Evolutionary conservation across 176 grass and related monocot genomes (phyloP), one percentile per base, ranked within the genome.

Genomic region (Zea luxurians): DNA sequence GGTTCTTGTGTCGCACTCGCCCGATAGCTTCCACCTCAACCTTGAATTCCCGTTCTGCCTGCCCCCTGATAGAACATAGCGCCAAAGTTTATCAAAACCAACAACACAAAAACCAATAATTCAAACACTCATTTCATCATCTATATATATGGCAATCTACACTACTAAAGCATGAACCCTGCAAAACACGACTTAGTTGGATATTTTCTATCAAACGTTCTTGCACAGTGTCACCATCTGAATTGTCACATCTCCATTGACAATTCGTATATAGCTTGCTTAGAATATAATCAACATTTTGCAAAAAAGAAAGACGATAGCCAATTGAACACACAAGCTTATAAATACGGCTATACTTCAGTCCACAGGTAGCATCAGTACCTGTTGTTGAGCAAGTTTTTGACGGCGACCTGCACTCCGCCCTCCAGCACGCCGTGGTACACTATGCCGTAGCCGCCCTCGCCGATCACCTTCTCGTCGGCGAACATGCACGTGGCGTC

Each of bases 1-100:
- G 82, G 78, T 99, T 99, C 78, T 99, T 99, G 87, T 99, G 96
- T 41, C 96, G 90, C 80, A 92, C 96, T 34, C 96, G 85, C 15
- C 96, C 96, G 54, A 99, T 99, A 49, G 96, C 89, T 86, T 99
- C 96, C 10, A 99, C 96, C 83, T 99, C 96, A 65, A 94, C 92
- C 82, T 95, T 99, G 82, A 99, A 99, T 89, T 99, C 96, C 57
- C 83, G 92, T 79, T 99, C 96, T 48, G 96, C 96, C 76, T 99
- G 96, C 3, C 96, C 96, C 87, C 96, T 99, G 60, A 80, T 45
- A 77, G 65, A 74, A 61, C 48, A 83, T 11, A 84, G 84, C 62
- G 79, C 57, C 53, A 87, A 37, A 50, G 59, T 74, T 73, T 66
- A 66, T 47, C 20, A 70, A 78, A 86, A 71, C 58, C 40, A 68